Base-by-base conservation (phyloP, 2,329 filamentous ascomycete species). In the Alternaria brassicae region DNA sequence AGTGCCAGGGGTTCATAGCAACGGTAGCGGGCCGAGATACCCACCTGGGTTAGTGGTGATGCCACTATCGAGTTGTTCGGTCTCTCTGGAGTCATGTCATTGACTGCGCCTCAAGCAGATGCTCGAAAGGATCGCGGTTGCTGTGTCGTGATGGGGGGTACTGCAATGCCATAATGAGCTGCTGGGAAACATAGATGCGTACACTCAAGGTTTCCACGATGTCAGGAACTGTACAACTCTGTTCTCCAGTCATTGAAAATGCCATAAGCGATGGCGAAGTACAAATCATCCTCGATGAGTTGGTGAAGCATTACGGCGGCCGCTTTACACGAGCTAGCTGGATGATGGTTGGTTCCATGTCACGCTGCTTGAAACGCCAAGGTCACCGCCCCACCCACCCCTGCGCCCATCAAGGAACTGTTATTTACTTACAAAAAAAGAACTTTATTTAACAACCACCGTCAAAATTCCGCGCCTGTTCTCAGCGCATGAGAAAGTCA, bases 321-420 rank as follows among this genome's bases (percentile, higher is more conserved):
- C 17, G 17, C 19, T 48, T 10, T 34, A 48, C 30, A 36, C 44
- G 19, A 15, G 44, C 28, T 19, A 48, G 28, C 30, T 21, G 44
- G 19, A 13, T 32, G 32, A 48, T 39, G 34, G 23, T 49, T 44
- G 53, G 15, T 40, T 50, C 36, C 37, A 12, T 55, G 50, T 39
- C 44, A 49, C 36, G 44, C 36, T 40, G 51, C 52, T 44, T 59
- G 56, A 59, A 59, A 59, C 56, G 56, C 56, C 56, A 59, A 59
- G 56, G 19, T 52, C 7, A 39, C 37, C 12, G 28, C 44, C 51
- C 28, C 52, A 51, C 19, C 8, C 17, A 59, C 34, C 56, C 56
- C 52, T 59, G 56, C 21, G 40, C 40, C 32, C 53, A 56, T 59
- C 56, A 59, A 52, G 56, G 52, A 50, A 45, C 50, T 25, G 32